These are phyloP conservation scores for Suillus weaverae DNA, from an alignment of 768 basidiomycete species.

Conservation along the genomic window DNA sequence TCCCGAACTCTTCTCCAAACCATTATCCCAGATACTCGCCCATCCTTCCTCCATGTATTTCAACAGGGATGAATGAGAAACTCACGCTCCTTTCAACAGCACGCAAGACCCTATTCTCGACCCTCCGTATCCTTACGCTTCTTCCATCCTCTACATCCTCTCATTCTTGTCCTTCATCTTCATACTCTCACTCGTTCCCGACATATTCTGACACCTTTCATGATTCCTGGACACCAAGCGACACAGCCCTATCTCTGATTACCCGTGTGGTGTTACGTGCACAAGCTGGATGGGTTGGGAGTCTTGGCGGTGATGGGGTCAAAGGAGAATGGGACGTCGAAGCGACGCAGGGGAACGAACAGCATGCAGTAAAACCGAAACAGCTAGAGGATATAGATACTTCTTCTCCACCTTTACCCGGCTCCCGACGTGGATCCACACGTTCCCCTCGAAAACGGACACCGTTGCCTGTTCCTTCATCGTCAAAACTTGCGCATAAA, in stretches of 20 bases:
- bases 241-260: background rate
- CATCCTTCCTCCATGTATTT: background rate
- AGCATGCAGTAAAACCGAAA: background rate
- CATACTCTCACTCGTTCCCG: background rate
- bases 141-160: background rate
- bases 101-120: background rate
- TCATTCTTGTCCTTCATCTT: background rate
- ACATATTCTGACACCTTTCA: background rate
- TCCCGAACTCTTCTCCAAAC: background rate
- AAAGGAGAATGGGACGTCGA: background rate
- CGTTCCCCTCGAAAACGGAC: background rate
- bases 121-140: conserved; percentile 2
- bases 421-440: background rate
- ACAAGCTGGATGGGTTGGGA: conserved; percentile 1
- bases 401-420: background rate
- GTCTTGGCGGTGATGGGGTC: background rate
- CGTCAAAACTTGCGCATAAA: background rate
- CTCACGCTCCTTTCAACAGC: background rate
- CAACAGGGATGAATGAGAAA: background rate
- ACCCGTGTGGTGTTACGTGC: background rate
- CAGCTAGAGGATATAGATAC: background rate
- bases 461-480: background rate
- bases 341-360: no score
- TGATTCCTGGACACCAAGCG: background rate
- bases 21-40: background rate